Conservation (phyloP, 305 asterid species). For the Caryopteris hybrid region DNA sequence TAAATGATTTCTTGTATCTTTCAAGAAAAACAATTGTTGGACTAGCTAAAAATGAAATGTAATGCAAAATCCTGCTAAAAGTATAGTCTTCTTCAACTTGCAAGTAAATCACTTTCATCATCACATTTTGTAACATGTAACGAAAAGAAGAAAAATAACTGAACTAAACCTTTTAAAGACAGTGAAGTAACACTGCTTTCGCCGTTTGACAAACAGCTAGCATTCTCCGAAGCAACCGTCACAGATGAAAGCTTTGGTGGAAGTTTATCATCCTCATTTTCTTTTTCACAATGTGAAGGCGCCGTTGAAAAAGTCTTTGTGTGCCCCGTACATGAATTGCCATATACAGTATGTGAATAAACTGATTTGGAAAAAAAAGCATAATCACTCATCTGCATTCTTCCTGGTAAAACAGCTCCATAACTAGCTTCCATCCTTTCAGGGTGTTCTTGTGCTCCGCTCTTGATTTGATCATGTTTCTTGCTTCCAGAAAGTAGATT, state of each 20-base stretch:
- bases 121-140: not conserved
- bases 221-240: slow-evolving; percentile 41
- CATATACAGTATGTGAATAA: slow-evolving; percentile 21
- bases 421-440: slow-evolving; percentile 18
- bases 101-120: too few species aligned
- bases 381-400: slow-evolving; percentile 30
- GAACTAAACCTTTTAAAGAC: slow-evolving; percentile 58
- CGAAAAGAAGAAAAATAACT: not conserved
- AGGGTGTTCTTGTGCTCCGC: slow-evolving; percentile 12
- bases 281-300: slow-evolving; percentile 30
- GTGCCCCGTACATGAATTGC: slow-evolving; percentile 32
- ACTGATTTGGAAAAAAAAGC: slow-evolving; percentile 28
- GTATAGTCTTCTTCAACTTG: not conserved
- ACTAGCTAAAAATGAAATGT: not conserved
- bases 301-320: slow-evolving; percentile 21
- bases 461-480: slow-evolving; percentile 31
- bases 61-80: not conserved
- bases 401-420: slow-evolving; percentile 21
- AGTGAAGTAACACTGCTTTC: slow-evolving; percentile 68
- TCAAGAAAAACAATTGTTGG: not conserved
- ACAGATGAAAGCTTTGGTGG: slow-evolving; percentile 51
- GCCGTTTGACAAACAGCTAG: slow-evolving; percentile 57
- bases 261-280: slow-evolving; percentile 42
- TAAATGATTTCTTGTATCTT: too few species aligned
- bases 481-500: slow-evolving; percentile 31